A percentile compares a stretch with the other conserved stretches of the same genome.
Conservation (phyloP, 768 basidiomycete genomes). For the Leccinellum albellum region DNA sequence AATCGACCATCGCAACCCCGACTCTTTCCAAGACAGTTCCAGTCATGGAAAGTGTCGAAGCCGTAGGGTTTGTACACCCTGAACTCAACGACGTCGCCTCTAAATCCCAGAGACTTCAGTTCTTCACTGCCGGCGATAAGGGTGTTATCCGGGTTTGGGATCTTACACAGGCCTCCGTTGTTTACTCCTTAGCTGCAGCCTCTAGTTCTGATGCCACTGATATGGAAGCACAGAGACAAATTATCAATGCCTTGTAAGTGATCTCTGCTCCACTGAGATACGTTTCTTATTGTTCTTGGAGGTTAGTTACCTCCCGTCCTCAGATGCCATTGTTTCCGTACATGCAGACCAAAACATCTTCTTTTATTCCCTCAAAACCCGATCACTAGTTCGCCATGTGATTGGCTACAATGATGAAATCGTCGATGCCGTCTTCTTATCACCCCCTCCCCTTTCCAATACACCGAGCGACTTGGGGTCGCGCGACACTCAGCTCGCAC, state of each 20-base stretch:
- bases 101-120: conserved; percentile 43
- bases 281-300: conserved; percentile 16
- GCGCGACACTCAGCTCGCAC: conserved; percentile 73
- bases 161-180: conserved; percentile 55
- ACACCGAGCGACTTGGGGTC: conserved; percentile 17
- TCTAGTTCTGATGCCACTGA: conserved; percentile 37
- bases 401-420: conserved; percentile 99
- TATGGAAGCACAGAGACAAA: conserved; percentile 81
- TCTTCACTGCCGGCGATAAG: conserved; percentile 91
- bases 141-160: conserved; percentile 88
- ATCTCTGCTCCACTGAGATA: background rate
- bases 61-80: conserved; percentile 64
- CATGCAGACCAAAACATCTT: conserved; percentile 98
- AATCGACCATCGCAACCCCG: conserved; percentile 48
- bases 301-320: conserved; percentile 62
- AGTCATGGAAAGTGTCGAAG: conserved; percentile 81
- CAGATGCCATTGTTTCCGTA: conserved; percentile 68
- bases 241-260: conserved; percentile 77
- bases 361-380: conserved; percentile 75
- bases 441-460: conserved; percentile 30
- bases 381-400: conserved; percentile 68
- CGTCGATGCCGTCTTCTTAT: conserved; percentile 82
- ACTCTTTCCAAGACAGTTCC: conserved; percentile 76
- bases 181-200: conserved; percentile 54
- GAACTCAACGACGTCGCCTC: conserved; percentile 43